These are phyloP conservation scores for Xylaria cubensis DNA, from an alignment of 495 filamentous ascomycete species.

Conservation along the genomic window DNA sequence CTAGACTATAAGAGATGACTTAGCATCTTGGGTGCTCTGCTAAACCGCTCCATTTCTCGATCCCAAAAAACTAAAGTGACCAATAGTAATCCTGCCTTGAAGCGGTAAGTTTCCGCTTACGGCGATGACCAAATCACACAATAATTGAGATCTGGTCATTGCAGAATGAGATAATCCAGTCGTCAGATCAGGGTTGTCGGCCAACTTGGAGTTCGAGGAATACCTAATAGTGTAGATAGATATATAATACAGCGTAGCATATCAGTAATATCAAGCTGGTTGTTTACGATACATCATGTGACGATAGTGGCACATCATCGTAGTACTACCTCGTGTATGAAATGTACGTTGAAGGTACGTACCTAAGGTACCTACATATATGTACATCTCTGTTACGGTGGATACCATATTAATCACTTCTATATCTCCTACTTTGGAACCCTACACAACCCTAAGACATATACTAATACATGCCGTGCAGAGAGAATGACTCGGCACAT, in stretches of 20 bases:
- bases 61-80: not conserved
- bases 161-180: constrained; percentile 10
- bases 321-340: not conserved
- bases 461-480: not conserved
- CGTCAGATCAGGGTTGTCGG: constrained; percentile 1
- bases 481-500: constrained; percentile 14
- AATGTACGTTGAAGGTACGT: not conserved
- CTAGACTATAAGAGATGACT: constrained; percentile 21
- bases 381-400: not conserved
- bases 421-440: not conserved
- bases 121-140: constrained; percentile 4
- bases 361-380: not conserved
- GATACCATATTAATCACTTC: not conserved
- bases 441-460: not conserved
- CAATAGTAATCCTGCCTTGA: constrained; percentile 10
- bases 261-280: not conserved
- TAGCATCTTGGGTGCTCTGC: constrained; percentile 26
- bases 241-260: not conserved
- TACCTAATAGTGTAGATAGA: not conserved
- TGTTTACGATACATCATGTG: not conserved
- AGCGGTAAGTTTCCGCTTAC: constrained; percentile 16
- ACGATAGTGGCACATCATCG: not conserved
- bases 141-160: constrained; percentile 5
- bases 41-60: constrained; percentile 15
- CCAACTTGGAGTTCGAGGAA: not conserved